Base-by-base conservation (phyloP, 2,329 filamentous ascomycete genomes). In the Cercospora sp. region DNA sequence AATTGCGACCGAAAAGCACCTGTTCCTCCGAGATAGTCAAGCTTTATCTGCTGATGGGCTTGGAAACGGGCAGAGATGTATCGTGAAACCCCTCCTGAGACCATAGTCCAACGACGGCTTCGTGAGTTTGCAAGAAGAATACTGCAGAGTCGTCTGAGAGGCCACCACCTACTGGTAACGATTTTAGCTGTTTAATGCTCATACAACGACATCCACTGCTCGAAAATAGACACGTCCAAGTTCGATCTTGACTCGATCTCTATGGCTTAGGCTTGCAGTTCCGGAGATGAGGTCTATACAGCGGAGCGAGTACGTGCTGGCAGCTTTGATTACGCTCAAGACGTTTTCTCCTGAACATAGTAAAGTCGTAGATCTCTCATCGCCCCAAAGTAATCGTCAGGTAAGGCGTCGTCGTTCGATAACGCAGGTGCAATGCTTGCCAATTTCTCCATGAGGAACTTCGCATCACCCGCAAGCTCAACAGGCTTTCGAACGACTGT, bases 401-500 rank as follows among this genome's bases (percentile, higher is more conserved):
- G 67, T 16, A 61, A 65, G 13, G 69, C 66, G 63, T 40, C 28
- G 5, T 65, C 53, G 10, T 63, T 63, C 28, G 69, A 72, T 28
- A 73, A 61, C 2, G 64, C 55, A 24, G 34, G 24, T 10, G 67
- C 10, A 51, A 71, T 34, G 13, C 61, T 53, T 18, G 62, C 37
- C 32, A 75, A 61, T 60, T 68, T 73, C 45, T 67, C 55, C 3
- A 75, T 64, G 12, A 77, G 66, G 30, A 72, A 70, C 16, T 68
- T 67, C 5, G 66, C 74, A 67, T 77, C 74, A n/a, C 49, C 61
- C 9, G 71, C 66, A 5, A 75, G 40, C 12, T 65, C 69, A 5
- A 55, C 53, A 5, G 75, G 75, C 51, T 68, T 73, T 12, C 75
- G 65, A 9, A 76, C 66, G 21, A 76, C 74, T 16, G 74, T 77